phyloP scores from a whole-genome alignment of 768 basidiomycete species.

The Crucibulum laeve region DNA sequence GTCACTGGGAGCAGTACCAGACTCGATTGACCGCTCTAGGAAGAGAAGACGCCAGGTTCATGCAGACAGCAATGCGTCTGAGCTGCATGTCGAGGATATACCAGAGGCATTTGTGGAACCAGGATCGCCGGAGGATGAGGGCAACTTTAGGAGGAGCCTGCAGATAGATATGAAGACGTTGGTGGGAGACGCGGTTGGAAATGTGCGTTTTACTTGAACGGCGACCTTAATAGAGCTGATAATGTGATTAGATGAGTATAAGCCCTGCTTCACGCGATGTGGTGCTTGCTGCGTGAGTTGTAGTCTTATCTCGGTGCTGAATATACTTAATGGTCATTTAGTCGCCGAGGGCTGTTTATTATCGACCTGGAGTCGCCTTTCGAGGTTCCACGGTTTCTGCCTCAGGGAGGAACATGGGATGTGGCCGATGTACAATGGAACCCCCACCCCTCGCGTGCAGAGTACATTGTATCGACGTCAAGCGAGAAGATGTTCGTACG shows the following conservation, averaged over 20 bases:
- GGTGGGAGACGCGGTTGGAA: slow-evolving; percentile 80
- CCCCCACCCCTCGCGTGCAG: slow-evolving; percentile 68
- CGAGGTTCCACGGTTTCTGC: slow-evolving; percentile 87
- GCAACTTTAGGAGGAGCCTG: slow-evolving; percentile 53
- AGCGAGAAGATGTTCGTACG: slow-evolving; percentile 75
- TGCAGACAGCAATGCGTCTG: slow-evolving; percentile 4
- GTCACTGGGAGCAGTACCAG: neutral
- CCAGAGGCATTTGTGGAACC: slow-evolving; percentile 11
- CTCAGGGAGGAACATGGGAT: slow-evolving; percentile 96
- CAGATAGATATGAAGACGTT: slow-evolving; percentile 78
- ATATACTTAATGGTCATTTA: slow-evolving; percentile 15
- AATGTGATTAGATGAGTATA: slow-evolving; percentile 74
- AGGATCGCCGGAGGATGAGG: slow-evolving; percentile 49
- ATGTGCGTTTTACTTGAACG: slow-evolving; percentile 43
- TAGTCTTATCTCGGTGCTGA: neutral
- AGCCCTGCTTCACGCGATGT: slow-evolving; percentile 86
- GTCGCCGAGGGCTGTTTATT: slow-evolving; percentile 88
- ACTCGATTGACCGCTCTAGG: neutral
- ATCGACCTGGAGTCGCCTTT: slow-evolving; percentile 89
- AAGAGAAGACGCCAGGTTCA: slow-evolving; percentile 2
- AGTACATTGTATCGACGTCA: slow-evolving; percentile 86
- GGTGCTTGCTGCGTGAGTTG: slow-evolving; percentile 78
- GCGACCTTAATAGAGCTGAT: slow-evolving; percentile 6
- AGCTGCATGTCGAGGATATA: slow-evolving; percentile 2
- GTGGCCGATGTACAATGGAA: slow-evolving; percentile 94